These are phyloP conservation scores for Fonsecaea nubica DNA, from an alignment of 2,329 filamentous ascomycete species.

Conservation along the genomic window DNA sequence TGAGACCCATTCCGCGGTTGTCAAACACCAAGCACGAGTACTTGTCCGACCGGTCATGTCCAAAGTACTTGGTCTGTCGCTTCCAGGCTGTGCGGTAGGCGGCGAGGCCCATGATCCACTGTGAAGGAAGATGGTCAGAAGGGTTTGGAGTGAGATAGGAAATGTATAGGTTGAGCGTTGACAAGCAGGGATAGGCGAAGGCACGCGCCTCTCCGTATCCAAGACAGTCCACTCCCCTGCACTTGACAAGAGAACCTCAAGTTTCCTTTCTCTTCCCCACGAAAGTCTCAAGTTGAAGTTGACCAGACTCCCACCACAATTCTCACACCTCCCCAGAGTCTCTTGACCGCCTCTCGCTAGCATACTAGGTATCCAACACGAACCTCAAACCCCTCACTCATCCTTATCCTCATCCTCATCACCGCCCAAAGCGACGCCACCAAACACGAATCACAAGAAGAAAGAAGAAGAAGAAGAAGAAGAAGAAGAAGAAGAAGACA, in stretches of 20 bases:
- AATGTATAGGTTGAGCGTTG: background rate
- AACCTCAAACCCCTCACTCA: no score
- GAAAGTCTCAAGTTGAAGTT: background rate
- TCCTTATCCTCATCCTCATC: no score
- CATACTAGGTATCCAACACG: no score
- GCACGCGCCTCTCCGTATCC: background rate
- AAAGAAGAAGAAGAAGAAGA: background rate
- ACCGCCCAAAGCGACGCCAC: no score
- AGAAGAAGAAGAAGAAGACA: background rate
- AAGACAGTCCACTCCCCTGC: background rate
- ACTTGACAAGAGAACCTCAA: background rate
- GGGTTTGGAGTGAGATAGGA: conserved; percentile 8
- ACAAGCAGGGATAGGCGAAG: no score
- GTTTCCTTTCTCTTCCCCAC: no score
- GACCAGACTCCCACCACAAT: background rate
- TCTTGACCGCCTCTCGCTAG: background rate
- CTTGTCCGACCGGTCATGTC: conserved; percentile 67
- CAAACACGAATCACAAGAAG: background rate
- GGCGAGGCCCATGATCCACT: conserved; percentile 84
- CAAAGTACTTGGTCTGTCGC: conserved; percentile 81
- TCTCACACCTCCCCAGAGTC: background rate
- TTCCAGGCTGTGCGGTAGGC: conserved; percentile 75
- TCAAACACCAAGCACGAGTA: conserved; percentile 81
- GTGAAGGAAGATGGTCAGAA: conserved; percentile 20
- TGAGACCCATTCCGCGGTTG: conserved; percentile 83